Conservation (phyloP, 371 early-diverging fungal species). For the Mortierella sp. region DNA sequence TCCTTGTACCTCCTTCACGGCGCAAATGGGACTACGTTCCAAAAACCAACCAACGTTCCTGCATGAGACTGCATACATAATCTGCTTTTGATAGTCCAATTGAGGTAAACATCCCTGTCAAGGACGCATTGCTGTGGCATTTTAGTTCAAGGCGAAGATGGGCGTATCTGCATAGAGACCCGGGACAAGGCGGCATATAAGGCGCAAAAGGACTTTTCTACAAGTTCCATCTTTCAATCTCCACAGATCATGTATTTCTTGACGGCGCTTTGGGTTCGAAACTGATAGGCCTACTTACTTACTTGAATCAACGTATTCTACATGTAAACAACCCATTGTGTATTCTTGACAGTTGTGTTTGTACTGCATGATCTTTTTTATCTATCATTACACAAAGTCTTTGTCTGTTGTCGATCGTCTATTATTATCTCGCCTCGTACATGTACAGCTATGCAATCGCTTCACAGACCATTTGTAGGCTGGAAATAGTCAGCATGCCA, state of each 20-base stretch:
- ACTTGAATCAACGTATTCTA: not conserved
- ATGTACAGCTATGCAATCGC: not conserved
- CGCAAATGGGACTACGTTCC: not conserved
- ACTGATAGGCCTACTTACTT: not conserved
- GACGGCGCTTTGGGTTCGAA: no score
- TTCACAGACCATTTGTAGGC: not conserved
- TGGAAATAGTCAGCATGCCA: no score
- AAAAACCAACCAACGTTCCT: not conserved
- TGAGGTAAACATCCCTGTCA: no score
- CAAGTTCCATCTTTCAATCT: no score
- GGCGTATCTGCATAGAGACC: not conserved
- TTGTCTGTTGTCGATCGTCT: constrained; percentile 1
- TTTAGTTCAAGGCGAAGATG: not conserved
- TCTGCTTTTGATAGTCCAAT: no score
- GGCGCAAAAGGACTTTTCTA: no score
- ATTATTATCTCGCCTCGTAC: not conserved
- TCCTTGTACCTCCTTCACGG: not conserved
- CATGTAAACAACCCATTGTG: not conserved
- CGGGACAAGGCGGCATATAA: no score
- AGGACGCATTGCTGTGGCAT: not conserved
- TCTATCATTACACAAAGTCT: not conserved
- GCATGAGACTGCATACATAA: not conserved
- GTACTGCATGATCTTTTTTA: constrained; percentile 1
- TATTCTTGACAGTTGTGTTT: no score
- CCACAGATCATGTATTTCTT: no score